Evolutionary conservation across 176 grass and related monocot genomes (phyloP).

Genomic region (Oryza australiensis): DNA sequence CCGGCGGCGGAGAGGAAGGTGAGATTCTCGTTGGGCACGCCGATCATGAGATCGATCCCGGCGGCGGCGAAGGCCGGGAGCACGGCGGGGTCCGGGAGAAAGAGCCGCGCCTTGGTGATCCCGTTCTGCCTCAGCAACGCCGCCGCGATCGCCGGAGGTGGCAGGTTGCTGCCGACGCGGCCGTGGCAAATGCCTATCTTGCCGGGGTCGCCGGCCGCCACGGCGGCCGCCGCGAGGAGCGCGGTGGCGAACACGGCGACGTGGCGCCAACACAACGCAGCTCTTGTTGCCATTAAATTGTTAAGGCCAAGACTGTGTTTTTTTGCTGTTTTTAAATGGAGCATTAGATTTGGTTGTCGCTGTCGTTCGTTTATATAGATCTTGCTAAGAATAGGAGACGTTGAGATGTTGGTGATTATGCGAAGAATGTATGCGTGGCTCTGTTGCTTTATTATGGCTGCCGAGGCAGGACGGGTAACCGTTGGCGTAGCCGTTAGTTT

Average conservation of each 20-base stretch:
- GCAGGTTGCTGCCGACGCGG: conserved; percentile 56
- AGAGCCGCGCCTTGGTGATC: conserved; percentile 58
- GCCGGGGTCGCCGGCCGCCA: neutral
- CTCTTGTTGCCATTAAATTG: conserved; percentile 11
- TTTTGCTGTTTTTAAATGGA: neutral
- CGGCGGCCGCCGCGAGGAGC: neutral
- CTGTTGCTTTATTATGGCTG: conserved; percentile 9
- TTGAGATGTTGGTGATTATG: neutral
- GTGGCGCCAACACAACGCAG: neutral
- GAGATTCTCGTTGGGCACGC: conserved; percentile 79
- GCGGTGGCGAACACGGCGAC: conserved; percentile 1
- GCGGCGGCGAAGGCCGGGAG: conserved; percentile 53
- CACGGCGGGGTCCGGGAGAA: conserved; percentile 54
- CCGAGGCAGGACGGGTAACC: neutral
- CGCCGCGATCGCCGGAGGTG: conserved; percentile 17
- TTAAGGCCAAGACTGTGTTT: neutral
- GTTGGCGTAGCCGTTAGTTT: neutral
- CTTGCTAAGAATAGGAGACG: neutral
- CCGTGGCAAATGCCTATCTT: conserved; percentile 69
- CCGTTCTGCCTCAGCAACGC: conserved; percentile 47
- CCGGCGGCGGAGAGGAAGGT: conserved; percentile 52
- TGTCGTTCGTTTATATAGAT: conserved; percentile 9
- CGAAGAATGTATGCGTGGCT: neutral
- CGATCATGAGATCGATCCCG: conserved; percentile 54
- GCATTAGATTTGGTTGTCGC: neutral